These are phyloP conservation scores for Powellomyces hirtus DNA, from an alignment of 192 early-diverging fungal species.

Conservation along the genomic window DNA sequence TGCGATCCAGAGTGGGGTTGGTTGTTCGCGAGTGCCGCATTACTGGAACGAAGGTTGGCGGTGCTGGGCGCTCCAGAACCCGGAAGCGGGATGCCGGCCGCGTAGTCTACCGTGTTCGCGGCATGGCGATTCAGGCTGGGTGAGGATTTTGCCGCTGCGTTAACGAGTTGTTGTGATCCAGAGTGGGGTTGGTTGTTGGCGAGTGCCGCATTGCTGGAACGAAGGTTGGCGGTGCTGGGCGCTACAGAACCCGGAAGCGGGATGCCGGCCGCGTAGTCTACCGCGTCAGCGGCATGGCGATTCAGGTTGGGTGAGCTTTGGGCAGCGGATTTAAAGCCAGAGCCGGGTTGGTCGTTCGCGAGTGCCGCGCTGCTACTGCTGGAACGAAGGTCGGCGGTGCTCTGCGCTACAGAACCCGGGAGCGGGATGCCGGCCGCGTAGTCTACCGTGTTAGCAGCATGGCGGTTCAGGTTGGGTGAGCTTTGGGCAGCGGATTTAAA, in stretches of 20 bases:
- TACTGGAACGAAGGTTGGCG: background rate
- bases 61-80: background rate
- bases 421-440: background rate
- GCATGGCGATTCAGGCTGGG: background rate
- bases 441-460: background rate
- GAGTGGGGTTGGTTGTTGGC: background rate
- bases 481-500: background rate
- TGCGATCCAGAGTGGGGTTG: background rate
- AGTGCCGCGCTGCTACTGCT: background rate
- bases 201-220: background rate
- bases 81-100: background rate
- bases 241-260: background rate
- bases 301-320: background rate
- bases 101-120: background rate
- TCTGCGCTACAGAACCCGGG: background rate
- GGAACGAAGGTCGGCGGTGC: background rate
- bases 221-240: background rate
- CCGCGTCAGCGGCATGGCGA: background rate
- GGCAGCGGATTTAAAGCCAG: background rate
- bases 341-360: background rate
- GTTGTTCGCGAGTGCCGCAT: background rate
- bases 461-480: background rate
- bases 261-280: background rate
- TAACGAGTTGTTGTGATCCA: background rate
- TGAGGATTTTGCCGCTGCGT: background rate